phyloP scores from a whole-genome alignment of 2,329 filamentous ascomycete genomes.

The Penicillium oxalicum region DNA sequence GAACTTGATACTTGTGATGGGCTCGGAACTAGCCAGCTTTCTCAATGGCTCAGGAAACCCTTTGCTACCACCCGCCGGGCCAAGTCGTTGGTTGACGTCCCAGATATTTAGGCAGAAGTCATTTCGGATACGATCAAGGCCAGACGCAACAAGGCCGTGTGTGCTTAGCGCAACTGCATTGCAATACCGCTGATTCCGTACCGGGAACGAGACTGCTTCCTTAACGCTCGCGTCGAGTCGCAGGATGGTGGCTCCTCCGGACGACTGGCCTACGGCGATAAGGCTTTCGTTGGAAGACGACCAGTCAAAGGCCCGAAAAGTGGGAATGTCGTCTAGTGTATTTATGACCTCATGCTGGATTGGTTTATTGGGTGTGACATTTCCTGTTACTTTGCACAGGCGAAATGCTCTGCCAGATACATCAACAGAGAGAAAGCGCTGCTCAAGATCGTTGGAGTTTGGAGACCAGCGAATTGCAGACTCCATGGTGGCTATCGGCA shows the following conservation, averaged over 20 bases:
- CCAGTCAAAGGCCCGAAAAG: constrained; percentile 62
- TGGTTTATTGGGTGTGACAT: constrained; percentile 27
- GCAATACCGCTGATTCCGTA: constrained; percentile 58
- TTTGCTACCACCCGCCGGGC: constrained; percentile 28
- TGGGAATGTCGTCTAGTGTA: constrained; percentile 51
- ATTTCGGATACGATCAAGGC: constrained; percentile 57
- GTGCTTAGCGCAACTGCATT: constrained; percentile 59
- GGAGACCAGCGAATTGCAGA: constrained; percentile 59
- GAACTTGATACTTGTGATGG: constrained; percentile 60
- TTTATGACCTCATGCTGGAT: constrained; percentile 51
- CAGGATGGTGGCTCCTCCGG: constrained; percentile 56
- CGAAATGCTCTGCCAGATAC: constrained; percentile 55
- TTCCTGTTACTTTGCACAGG: constrained; percentile 47
- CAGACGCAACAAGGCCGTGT: constrained; percentile 53
- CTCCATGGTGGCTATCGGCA: constrained; percentile 23
- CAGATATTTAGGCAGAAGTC: constrained; percentile 62
- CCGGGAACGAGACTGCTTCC: constrained; percentile 48
- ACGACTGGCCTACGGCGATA: constrained; percentile 56
- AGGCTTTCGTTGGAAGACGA: constrained; percentile 53
- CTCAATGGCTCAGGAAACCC: constrained; percentile 47
- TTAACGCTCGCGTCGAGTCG: constrained; percentile 49
- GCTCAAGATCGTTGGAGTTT: constrained; percentile 47
- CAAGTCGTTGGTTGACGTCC: constrained; percentile 50
- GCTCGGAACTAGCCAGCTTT: constrained; percentile 56
- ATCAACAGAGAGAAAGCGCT: constrained; percentile 58